Conservation (phyloP, 768 basidiomycete genomes). For the Psilocybe cubensis region DNA sequence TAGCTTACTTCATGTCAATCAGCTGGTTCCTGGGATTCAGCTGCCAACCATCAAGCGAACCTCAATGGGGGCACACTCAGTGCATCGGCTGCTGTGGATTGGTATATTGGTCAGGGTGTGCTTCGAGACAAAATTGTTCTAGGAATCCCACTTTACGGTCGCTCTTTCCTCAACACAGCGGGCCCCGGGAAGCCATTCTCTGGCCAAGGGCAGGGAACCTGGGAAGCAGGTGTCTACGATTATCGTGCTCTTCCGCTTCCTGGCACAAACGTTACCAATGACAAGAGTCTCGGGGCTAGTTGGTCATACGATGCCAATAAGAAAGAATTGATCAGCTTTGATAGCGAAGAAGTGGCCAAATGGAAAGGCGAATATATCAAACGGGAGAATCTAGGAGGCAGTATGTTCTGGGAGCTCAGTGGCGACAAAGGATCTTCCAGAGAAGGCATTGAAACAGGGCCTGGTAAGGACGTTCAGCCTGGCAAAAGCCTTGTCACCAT, state of each 20-base stretch:
- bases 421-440: conserved; percentile 78
- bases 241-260: conserved; percentile 88
- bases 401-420: conserved; percentile 94
- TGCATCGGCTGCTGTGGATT: conserved; percentile 65
- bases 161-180: conserved; percentile 83
- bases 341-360: conserved; percentile 66
- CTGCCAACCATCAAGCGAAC: conserved; percentile 86
- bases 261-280: conserved; percentile 65
- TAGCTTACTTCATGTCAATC: conserved; percentile 1
- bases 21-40: conserved; percentile 79
- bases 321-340: conserved; percentile 85
- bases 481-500: conserved; percentile 73
- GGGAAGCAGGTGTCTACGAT: conserved; percentile 93
- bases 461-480: conserved; percentile 73
- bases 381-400: conserved; percentile 78
- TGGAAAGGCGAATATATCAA: conserved; percentile 85
- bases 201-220: conserved; percentile 85
- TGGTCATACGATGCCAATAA: conserved; percentile 81
- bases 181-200: conserved; percentile 82
- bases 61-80: conserved; percentile 71
- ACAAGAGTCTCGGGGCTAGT: conserved; percentile 72
- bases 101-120: conserved; percentile 76
- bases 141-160: conserved; percentile 93
- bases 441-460: conserved; percentile 75
- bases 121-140: conserved; percentile 80